phyloP scores from a whole-genome alignment of 306 rosid species.

The Vigna unguiculata region DNA sequence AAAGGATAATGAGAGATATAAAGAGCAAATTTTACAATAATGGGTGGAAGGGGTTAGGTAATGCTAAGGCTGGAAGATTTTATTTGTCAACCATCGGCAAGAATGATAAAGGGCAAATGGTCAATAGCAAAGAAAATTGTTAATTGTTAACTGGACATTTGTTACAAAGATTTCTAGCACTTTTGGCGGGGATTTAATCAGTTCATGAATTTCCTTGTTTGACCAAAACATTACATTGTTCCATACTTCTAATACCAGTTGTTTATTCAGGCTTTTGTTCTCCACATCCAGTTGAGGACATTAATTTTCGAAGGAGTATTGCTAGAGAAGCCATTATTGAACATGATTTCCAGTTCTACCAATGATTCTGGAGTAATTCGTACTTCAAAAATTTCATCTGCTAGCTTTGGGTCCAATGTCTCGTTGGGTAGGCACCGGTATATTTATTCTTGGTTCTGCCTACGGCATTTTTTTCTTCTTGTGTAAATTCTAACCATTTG shows the following conservation, averaged over 20 bases:
- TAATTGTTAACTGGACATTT: too few species aligned
- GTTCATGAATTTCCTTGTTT: not conserved
- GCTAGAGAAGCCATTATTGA: conserved; percentile 54
- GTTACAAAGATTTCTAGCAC: not conserved
- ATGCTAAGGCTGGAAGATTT: too few species aligned
- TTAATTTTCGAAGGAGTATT: conserved; percentile 57
- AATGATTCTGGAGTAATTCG: conserved; percentile 52
- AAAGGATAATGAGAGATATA: too few species aligned
- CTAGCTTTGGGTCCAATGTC: conserved; percentile 86
- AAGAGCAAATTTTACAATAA: too few species aligned
- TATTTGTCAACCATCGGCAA: too few species aligned
- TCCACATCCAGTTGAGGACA: conserved; percentile 72
- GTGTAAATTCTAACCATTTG: conserved; percentile 22
- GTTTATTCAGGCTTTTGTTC: conserved; percentile 68
- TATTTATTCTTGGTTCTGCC: conserved; percentile 31
- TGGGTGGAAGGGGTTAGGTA: too few species aligned
- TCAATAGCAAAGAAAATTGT: too few species aligned
- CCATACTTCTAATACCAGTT: conserved; percentile 40
- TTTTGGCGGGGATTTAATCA: conserved; percentile 27
- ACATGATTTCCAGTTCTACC: conserved; percentile 47
- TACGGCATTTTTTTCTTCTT: conserved; percentile 33
- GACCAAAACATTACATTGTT: conserved; percentile 4
- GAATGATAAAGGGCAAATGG: too few species aligned
- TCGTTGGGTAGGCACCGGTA: conserved; percentile 65
- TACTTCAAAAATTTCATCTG: conserved; percentile 66